phyloP scores from a whole-genome alignment of 129 eudicot species.

The Flaveria bidentis region DNA sequence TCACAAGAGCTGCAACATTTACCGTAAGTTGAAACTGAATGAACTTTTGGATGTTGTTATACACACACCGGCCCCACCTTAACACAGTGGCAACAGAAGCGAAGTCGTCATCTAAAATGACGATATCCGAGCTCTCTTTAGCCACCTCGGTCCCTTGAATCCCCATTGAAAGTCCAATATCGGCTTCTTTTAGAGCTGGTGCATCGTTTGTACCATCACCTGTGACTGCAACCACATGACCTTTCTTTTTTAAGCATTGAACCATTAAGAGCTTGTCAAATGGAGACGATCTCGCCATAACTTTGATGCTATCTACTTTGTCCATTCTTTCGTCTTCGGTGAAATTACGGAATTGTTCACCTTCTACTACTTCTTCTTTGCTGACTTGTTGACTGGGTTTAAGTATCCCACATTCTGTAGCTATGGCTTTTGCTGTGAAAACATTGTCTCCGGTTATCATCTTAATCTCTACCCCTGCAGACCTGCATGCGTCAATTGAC shows the following conservation, averaged over 20 bases:
- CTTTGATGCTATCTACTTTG: slow-evolving; percentile 55
- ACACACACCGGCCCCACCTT: slow-evolving; percentile 81
- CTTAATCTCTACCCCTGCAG: slow-evolving; percentile 70
- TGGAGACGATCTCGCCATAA: slow-evolving; percentile 92
- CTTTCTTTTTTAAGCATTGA: slow-evolving; percentile 70
- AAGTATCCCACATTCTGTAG: slow-evolving; percentile 83
- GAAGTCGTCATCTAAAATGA: slow-evolving; percentile 79
- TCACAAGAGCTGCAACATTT: slow-evolving; percentile 85
- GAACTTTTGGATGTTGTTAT: slow-evolving; percentile 82
- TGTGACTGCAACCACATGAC: slow-evolving; percentile 85
- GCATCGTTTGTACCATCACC: slow-evolving; percentile 93
- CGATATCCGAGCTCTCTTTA: slow-evolving; percentile 86
- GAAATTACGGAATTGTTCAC: slow-evolving; percentile 63
- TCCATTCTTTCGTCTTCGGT: slow-evolving; percentile 55
- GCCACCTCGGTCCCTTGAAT: slow-evolving; percentile 90
- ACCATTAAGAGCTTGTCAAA: slow-evolving; percentile 88
- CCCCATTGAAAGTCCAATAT: slow-evolving; percentile 91
- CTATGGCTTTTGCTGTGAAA: slow-evolving; percentile 91
- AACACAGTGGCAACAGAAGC: slow-evolving; percentile 68
- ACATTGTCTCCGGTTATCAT: slow-evolving; percentile 95
- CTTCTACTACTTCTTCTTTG: slow-evolving; percentile 69
- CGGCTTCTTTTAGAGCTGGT: slow-evolving; percentile 88
- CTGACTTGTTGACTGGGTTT: slow-evolving; percentile 33
- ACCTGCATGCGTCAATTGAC: slow-evolving; percentile 59
- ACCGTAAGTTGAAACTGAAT: slow-evolving; percentile 86